phyloP scores from a whole-genome alignment of 257 asterid genomes.

The Solanum clarkiae region DNA sequence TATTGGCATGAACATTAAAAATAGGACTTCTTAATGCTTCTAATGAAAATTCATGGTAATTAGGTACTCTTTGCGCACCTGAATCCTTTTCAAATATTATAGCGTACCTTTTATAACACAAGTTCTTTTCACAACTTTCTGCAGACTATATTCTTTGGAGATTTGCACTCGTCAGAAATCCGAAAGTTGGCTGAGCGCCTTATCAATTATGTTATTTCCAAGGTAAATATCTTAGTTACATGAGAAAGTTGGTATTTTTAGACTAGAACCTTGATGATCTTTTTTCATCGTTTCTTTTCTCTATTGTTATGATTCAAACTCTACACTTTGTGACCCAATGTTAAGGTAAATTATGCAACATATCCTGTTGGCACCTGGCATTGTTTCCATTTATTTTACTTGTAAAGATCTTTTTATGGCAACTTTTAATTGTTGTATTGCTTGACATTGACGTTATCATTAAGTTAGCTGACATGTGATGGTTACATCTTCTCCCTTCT shows the following conservation, averaged over 20 bases:
- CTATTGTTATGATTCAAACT: background rate
- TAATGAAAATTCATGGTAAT: background rate
- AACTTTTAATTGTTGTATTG: background rate
- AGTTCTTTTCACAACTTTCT: background rate
- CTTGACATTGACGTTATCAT: background rate
- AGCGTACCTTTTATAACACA: background rate
- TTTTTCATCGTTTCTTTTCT: background rate
- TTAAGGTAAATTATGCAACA: background rate
- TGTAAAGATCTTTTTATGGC: background rate
- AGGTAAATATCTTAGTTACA: conserved; percentile 31
- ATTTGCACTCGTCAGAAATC: conserved; percentile 69
- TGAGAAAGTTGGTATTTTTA: background rate
- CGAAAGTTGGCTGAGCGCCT: conserved; percentile 82
- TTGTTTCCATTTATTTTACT: background rate
- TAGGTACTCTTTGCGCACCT: background rate
- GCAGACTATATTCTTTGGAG: conserved; percentile 86
- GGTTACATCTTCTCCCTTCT: background rate
- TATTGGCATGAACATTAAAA: background rate
- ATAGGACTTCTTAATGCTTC: background rate
- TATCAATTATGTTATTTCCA: conserved; percentile 69
- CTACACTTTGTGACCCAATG: background rate
- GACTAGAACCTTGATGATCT: background rate
- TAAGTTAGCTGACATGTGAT: background rate
- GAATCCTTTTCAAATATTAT: background rate
- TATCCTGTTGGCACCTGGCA: background rate